A percentile compares a stretch with the other conserved stretches of the same genome.
phyloP scores from a whole-genome alignment of 1,284 basidiomycete species.

The Tetrapyrgos nigripes region DNA sequence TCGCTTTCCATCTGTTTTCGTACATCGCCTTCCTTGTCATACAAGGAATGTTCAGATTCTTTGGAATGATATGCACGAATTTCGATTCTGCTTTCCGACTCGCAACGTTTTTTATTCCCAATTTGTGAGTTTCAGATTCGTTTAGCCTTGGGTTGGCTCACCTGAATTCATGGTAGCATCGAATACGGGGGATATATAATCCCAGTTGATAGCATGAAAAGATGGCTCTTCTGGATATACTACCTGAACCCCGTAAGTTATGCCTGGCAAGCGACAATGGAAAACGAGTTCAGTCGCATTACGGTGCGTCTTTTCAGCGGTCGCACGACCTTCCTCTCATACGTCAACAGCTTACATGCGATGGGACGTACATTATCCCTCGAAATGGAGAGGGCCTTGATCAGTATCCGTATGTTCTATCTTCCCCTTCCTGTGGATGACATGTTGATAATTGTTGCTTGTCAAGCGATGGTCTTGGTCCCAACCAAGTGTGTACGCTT shows the following conservation, averaged over 20 bases:
- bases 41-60: slow-evolving; percentile 79
- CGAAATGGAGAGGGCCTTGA: slow-evolving; percentile 67
- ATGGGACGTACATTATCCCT: slow-evolving; percentile 74
- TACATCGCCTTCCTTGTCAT: slow-evolving; percentile 67
- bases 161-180: slow-evolving; percentile 34
- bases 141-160: neutral
- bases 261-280: slow-evolving; percentile 81
- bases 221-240: slow-evolving; percentile 90
- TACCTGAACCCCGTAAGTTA: slow-evolving; percentile 83
- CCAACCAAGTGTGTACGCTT: slow-evolving; percentile 74
- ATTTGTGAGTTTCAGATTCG: slow-evolving; percentile 48
- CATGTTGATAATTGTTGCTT: neutral
- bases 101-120: slow-evolving; percentile 67
- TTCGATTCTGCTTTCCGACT: slow-evolving; percentile 71
- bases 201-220: slow-evolving; percentile 79
- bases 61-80: slow-evolving; percentile 68
- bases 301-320: slow-evolving; percentile 41
- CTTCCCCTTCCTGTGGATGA: slow-evolving; percentile 6
- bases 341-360: slow-evolving; percentile 62
- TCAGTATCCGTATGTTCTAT: slow-evolving; percentile 68
- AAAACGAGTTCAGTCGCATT: slow-evolving; percentile 85
- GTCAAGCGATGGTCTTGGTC: slow-evolving; percentile 53
- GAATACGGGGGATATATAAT: slow-evolving; percentile 78
- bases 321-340: neutral
- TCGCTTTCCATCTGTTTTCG: slow-evolving; percentile 73